Evolutionary conservation across 306 rosid genomes (phyloP).

Genomic region (Fagus crenata): DNA sequence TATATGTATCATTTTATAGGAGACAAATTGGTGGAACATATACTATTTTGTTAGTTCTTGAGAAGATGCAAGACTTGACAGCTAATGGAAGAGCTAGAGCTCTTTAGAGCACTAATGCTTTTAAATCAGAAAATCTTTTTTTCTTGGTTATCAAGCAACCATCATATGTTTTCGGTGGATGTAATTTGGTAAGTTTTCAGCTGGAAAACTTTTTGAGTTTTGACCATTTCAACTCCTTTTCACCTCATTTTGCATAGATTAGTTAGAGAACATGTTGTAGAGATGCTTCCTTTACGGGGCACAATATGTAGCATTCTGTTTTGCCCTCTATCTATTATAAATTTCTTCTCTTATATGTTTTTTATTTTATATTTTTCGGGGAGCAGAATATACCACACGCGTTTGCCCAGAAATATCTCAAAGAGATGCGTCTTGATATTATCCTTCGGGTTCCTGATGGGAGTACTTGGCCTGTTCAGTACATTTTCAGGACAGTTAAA

Average conservation of each 20-base stretch:
- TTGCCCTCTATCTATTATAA: no score
- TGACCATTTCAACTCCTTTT: not conserved
- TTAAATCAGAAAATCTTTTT: not conserved
- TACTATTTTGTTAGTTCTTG: not conserved
- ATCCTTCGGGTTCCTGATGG: slow-evolving; percentile 1
- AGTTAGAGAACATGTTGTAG: no score
- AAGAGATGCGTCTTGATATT: not conserved
- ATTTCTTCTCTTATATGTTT: not conserved
- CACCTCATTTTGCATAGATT: not conserved
- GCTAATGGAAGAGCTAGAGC: not conserved
- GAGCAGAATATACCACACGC: slow-evolving; percentile 1
- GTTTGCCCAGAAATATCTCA: slow-evolving; percentile 4
- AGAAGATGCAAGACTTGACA: not conserved
- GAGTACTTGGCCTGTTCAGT: not conserved
- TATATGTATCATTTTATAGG: not conserved
- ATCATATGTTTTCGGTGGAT: not conserved
- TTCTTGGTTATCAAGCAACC: not conserved
- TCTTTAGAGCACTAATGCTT: not conserved
- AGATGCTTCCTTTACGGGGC: no score
- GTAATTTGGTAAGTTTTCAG: not conserved
- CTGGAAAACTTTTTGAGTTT: not conserved
- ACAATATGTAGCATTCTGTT: no score
- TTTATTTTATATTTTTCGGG: not conserved
- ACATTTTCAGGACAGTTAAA: not conserved
- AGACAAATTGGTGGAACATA: not conserved